Evolutionary conservation across 306 rosid species (phyloP).

Genomic region (Ammopiptanthus mongolicus): DNA sequence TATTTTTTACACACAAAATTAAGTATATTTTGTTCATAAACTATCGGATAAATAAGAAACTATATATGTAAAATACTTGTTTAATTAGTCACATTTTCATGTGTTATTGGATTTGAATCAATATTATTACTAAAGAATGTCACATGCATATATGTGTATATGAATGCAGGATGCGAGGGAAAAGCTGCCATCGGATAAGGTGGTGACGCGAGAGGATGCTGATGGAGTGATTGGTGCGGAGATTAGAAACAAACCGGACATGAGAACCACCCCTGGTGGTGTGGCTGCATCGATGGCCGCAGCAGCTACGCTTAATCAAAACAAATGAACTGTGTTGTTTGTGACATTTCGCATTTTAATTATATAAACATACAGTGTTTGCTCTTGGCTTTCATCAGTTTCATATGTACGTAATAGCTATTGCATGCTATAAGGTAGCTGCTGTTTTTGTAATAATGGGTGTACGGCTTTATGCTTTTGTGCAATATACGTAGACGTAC

Average conservation of each 20-base stretch:
- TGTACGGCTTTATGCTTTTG: too few species aligned
- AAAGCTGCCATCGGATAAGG: conserved; percentile 36
- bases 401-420: background rate
- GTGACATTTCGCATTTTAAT: too few species aligned
- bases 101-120: too few species aligned
- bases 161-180: conserved; percentile 37
- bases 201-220: conserved; percentile 59
- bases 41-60: too few species aligned
- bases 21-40: too few species aligned
- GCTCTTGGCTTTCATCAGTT: background rate
- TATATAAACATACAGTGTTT: too few species aligned
- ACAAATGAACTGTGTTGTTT: background rate
- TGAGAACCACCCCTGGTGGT: conserved; percentile 64
- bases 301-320: conserved; percentile 52
- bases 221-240: conserved; percentile 60
- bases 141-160: background rate
- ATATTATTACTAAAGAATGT: background rate
- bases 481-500: too few species aligned
- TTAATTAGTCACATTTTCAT: too few species aligned
- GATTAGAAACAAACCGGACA: conserved; percentile 45
- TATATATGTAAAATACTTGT: too few species aligned
- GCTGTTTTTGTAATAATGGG: too few species aligned
- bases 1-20: too few species aligned
- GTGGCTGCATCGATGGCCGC: conserved; percentile 52
- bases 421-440: too few species aligned